Base-by-base conservation (phyloP, 371 early-diverging fungal genomes). In the Mucor circinelloides region DNA sequence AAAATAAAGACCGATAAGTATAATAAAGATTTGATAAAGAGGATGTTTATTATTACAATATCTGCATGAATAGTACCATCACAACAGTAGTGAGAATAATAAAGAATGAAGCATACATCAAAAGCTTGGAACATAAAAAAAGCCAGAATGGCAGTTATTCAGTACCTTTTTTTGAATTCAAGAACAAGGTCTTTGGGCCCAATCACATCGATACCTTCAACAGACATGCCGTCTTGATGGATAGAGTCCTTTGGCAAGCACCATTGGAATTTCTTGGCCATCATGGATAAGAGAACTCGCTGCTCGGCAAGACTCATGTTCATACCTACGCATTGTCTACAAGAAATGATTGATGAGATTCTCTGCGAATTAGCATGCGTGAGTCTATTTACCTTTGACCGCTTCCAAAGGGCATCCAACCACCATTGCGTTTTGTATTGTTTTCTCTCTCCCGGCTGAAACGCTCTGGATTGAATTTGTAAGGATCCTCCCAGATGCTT, bases 261-360 rank as follows among this genome's bases (percentile, higher is more conserved):
- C 52, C 58, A 67, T 6, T 69, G 64, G 48, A 71, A 79, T 23
- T 71, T 75, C 71, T 79, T 69, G 73, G 76, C 62, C n/a, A 88
- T 48, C 79, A 85, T 79, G 7, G 82, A 64, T 12, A 86, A 65
- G 0, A 84, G 40, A 12, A 88, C 71, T 25, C 85, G 76, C 68
- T 85, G 87, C 30, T 85, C 85, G 6, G 79, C 66, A 42, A 89
- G 64, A 5, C 85, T 80, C 65, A 89, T 86, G 38, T 86, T 80
- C 78, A 81, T 80, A 21, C 87, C 89, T 55, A 86, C 76, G 58
- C 89, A 89, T 60, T 83, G 80, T 42, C 87, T 42, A 15, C 15
- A 15, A 12, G 17, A 42, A n/a, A 17, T 6, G n/a, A 42, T 6
- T 6, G n/a, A 42, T 17, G 5, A 15, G 15, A 5, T 17, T 17